Conservation (phyloP, 1,139 yeast species). For the Lodderomyces beijingensis region DNA sequence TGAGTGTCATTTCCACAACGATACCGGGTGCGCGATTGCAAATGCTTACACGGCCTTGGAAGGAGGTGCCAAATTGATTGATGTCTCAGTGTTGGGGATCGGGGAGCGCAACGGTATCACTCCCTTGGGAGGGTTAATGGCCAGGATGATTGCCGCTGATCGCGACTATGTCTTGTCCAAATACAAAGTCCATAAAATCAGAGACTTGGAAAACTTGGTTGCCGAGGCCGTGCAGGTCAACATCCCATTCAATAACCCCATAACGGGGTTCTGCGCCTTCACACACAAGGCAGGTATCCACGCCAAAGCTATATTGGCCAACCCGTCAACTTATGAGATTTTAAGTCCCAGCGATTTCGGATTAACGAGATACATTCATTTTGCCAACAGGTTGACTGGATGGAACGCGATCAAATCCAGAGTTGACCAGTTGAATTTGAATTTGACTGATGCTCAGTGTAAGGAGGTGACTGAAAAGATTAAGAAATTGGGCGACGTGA, state of each 20-base stretch:
- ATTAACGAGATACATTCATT: conserved; percentile 90
- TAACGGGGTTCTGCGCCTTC: conserved; percentile 98
- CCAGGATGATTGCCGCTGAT: conserved; percentile 98
- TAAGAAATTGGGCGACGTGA: conserved; percentile 90
- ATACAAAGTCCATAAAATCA: conserved; percentile 91
- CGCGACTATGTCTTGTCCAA: conserved; percentile 93
- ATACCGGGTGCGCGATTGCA: conserved; percentile 98
- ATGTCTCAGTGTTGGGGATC: conserved; percentile 92
- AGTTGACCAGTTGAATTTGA: conserved; percentile 92
- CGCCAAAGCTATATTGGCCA: conserved; percentile 97
- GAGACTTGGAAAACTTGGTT: conserved; percentile 92
- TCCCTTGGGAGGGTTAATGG: conserved; percentile 97
- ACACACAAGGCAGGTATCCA: conserved; percentile 99
- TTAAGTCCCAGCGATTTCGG: conserved; percentile 94
- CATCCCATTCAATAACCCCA: conserved; percentile 97
- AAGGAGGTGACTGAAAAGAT: conserved; percentile 94
- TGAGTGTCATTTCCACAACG: conserved; percentile 98
- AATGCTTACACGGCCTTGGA: conserved; percentile 97
- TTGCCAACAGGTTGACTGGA: conserved; percentile 96
- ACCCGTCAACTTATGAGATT: conserved; percentile 97
- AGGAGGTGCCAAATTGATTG: conserved; percentile 95
- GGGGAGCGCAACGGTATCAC: conserved; percentile 99
- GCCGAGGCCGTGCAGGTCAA: conserved; percentile 97
- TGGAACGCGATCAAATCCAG: conserved; percentile 99
- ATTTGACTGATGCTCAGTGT: conserved; percentile 86